Evolutionary conservation across 2,329 filamentous ascomycete species (phyloP).

Genomic region (Tricladium varicosporioides): DNA sequence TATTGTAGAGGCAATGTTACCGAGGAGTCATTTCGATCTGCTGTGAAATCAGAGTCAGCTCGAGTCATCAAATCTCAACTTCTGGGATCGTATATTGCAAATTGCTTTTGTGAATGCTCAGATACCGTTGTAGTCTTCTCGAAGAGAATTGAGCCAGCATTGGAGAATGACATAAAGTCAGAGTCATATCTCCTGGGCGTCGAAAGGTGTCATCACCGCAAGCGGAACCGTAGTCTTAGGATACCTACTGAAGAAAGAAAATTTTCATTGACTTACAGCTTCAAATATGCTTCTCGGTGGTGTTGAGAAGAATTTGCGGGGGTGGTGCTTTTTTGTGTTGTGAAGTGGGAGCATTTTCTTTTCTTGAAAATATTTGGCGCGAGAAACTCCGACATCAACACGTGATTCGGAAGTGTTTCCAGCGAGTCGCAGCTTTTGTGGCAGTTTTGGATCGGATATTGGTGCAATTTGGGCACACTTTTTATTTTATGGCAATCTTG

Average conservation of each 20-base stretch:
- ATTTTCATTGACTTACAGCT: conserved; percentile 18
- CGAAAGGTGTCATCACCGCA: conserved; percentile 61
- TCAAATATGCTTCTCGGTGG: background rate
- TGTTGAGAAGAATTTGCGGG: conserved; percentile 13
- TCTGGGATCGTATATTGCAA: conserved; percentile 6
- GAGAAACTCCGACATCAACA: background rate
- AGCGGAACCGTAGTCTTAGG: conserved; percentile 10
- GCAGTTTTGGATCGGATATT: background rate
- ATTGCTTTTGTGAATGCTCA: conserved; percentile 54
- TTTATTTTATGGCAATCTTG: conserved; percentile 4
- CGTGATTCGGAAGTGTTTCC: background rate
- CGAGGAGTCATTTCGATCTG: conserved; percentile 26
- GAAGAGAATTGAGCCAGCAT: conserved; percentile 62
- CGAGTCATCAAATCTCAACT: background rate
- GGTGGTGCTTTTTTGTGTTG: background rate
- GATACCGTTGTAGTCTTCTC: conserved; percentile 95
- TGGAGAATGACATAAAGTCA: conserved; percentile 54
- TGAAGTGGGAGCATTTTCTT: background rate
- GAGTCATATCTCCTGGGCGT: conserved; percentile 51
- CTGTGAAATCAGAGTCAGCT: conserved; percentile 14
- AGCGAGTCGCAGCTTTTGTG: background rate
- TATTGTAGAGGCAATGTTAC: conserved; percentile 22
- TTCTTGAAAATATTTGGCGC: background rate
- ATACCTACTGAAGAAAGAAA: background rate
- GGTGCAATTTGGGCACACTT: background rate